Evolutionary conservation across 164 flowering plant genomes (phyloP).

Genomic region (Dillenia suffruticosa): DNA sequence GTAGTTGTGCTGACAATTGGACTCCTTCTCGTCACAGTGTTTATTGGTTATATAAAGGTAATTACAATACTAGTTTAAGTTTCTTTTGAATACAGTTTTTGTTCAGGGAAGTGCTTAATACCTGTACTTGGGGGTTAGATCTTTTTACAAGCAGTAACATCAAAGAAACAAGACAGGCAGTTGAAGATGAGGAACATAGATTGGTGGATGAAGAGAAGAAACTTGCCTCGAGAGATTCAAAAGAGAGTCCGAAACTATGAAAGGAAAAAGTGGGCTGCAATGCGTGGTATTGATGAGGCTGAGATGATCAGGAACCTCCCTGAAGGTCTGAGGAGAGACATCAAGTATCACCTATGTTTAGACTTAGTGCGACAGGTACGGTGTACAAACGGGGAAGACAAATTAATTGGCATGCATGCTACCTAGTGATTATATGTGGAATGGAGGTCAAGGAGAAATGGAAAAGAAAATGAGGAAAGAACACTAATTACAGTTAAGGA

Average conservation of each 20-base stretch:
- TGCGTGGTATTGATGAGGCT: conserved; percentile 90
- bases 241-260: conserved; percentile 87
- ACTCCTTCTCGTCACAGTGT: conserved; percentile 82
- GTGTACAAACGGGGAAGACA: too few species aligned
- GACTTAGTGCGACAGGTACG: conserved; percentile 87
- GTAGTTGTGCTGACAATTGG: conserved; percentile 84
- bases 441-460: too few species aligned
- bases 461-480: too few species aligned
- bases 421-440: too few species aligned
- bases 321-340: conserved; percentile 91
- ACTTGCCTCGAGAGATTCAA: conserved; percentile 60
- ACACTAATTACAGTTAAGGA: too few species aligned
- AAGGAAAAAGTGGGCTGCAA: conserved; percentile 93
- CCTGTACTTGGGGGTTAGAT: conserved; percentile 11
- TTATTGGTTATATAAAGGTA: conserved; percentile 97
- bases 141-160: conserved; percentile 21
- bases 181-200: conserved; percentile 88
- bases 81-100: too few species aligned
- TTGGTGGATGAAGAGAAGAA: conserved; percentile 92
- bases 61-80: background rate
- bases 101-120: too few species aligned
- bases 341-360: conserved; percentile 90
- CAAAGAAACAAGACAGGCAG: conserved; percentile 12
- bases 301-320: conserved; percentile 83
- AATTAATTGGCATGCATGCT: too few species aligned